Evolutionary conservation across 441 rosid genomes (phyloP), one percentile per base, ranked within the genome.

Genomic region (Populus hybrid): DNA sequence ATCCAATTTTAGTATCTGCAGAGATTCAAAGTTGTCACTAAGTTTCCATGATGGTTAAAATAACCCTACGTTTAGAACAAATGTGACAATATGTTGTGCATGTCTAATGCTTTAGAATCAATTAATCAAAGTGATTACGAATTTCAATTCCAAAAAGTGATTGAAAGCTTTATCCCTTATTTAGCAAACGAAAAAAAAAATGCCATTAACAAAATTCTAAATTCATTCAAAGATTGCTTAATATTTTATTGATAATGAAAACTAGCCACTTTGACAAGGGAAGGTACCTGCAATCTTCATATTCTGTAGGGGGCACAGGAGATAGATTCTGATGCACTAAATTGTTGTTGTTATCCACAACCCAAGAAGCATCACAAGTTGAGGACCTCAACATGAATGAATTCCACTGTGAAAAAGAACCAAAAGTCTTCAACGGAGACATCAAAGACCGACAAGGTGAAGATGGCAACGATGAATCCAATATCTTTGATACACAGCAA

Each of bases 351-450:
- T 70, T 59, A 24, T 67, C 72, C 18, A 66, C 82, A 70, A 30
- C 69, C 32, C 40, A 76, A 83, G 88, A 82, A 65, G 76, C 73
- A 26, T 75, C 40, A 28, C 63, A 34, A 26, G 18, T 66, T 28
- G 19, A 50, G 28, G 63, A 40, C 26, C 71, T 18, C 63, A 66
- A 8, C 59, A 64, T 36, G 67, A 84, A 85, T 30, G 89, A 82
- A 40, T 73, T 86, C 70, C 87, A 88, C 81, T 86, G 77, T 67
- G 89, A 81, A 75, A 86, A 85, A 8, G 89, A 83, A 59, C 86
- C 88, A 67, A 81, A 83, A 36, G 82, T 86, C 73, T 86, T 86
- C 18, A 84, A 79, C 1, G 87, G 85, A 68, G 87, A 84, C 53
- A 63, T 23, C 66, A 63, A 63, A 21, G 26, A 23, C 24, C 66